phyloP scores from a whole-genome alignment of 371 early-diverging fungal genomes.

The Coemansia sp. region DNA sequence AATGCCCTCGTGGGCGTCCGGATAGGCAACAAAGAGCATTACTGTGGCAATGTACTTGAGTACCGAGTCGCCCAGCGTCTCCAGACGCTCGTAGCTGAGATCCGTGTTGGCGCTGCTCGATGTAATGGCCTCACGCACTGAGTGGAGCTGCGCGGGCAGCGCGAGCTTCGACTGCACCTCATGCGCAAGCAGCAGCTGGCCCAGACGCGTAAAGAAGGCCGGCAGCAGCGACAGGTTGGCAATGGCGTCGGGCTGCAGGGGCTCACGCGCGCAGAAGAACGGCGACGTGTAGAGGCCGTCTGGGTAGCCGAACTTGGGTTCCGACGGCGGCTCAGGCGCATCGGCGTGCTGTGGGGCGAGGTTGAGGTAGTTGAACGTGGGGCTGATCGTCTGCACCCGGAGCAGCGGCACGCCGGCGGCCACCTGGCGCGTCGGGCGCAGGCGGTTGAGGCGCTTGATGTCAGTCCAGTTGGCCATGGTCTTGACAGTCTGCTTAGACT shows the following conservation, averaged over 20 bases:
- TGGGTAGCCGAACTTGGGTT: constrained; percentile 10
- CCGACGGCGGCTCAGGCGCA: background rate
- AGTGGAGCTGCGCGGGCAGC: constrained; percentile 50
- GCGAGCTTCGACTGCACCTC: constrained; percentile 58
- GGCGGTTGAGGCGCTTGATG: constrained; percentile 16
- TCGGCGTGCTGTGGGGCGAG: background rate
- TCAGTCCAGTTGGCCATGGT: constrained; percentile 27
- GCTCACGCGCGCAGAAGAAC: constrained; percentile 40
- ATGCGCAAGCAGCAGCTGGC: constrained; percentile 59
- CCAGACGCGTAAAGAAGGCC: constrained; percentile 67
- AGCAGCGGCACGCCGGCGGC: constrained; percentile 38
- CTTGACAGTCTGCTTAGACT: background rate
- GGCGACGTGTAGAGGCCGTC: constrained; percentile 41
- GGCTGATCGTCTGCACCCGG: constrained; percentile 9
- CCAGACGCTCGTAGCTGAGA: constrained; percentile 91
- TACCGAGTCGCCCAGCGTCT: constrained; percentile 92
- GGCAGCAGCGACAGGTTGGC: constrained; percentile 57
- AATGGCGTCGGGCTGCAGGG: constrained; percentile 12
- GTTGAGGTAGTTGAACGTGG: constrained; percentile 27
- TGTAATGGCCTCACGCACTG: constrained; percentile 74
- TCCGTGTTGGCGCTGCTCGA: constrained; percentile 66
- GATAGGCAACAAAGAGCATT: constrained; percentile 74
- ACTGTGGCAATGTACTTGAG: constrained; percentile 83
- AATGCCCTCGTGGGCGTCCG: constrained; percentile 78
- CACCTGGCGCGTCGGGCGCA: constrained; percentile 14